Conservation (phyloP, 2,329 filamentous ascomycete species). For the Davidsoniella neocaledoniae region DNA sequence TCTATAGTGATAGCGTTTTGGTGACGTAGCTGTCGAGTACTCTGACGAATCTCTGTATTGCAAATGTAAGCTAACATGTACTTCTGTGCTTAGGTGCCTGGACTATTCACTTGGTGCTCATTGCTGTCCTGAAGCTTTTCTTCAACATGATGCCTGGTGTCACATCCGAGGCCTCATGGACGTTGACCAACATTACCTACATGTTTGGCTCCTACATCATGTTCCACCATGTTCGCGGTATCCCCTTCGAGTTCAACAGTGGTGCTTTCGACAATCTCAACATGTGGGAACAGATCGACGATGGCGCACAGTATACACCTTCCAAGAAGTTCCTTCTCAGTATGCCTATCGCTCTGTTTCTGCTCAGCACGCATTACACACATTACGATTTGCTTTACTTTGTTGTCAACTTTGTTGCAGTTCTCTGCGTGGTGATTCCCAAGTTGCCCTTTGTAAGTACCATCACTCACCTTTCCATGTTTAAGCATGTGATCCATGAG, state of each 20-base stretch:
- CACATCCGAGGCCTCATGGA: slow-evolving; percentile 97
- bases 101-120: slow-evolving; percentile 92
- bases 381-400: slow-evolving; percentile 97
- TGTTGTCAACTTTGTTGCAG: slow-evolving; percentile 88
- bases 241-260: slow-evolving; percentile 97
- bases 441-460: slow-evolving; percentile 81
- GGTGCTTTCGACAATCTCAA: slow-evolving; percentile 98
- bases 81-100: slow-evolving; percentile 55
- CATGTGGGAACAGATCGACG: slow-evolving; percentile 99
- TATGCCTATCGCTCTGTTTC: slow-evolving; percentile 84
- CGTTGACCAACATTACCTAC: slow-evolving; percentile 94
- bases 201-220: slow-evolving; percentile 98
- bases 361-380: slow-evolving; percentile 96
- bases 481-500: not conserved
- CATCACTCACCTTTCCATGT: not conserved
- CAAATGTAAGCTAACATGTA: not conserved
- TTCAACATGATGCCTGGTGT: slow-evolving; percentile 94
- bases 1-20: slow-evolving; percentile 8
- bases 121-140: slow-evolving; percentile 80
- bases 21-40: too few relatives aligned
- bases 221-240: slow-evolving; percentile 97
- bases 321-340: slow-evolving; percentile 96
- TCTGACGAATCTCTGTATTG: too few relatives aligned
- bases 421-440: slow-evolving; percentile 83
- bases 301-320: slow-evolving; percentile 94